These are phyloP conservation scores for Aspergillus indologenus DNA, from an alignment of 495 filamentous ascomycete species.

Conservation along the genomic window DNA sequence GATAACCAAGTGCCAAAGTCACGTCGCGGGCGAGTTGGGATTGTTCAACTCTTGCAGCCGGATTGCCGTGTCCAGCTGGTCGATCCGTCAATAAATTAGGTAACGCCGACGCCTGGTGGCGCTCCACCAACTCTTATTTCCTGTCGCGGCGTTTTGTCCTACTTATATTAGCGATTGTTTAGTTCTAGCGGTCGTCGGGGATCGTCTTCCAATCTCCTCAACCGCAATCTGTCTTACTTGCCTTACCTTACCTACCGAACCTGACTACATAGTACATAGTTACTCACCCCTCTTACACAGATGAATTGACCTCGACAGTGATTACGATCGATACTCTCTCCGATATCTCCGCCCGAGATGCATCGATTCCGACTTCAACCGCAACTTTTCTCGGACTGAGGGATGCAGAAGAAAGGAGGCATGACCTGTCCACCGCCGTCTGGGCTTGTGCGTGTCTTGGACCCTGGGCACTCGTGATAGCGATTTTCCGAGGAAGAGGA, in stretches of 20 bases:
- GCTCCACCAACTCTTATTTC: slow-evolving; percentile 3
- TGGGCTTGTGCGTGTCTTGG: neutral
- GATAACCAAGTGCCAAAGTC: no score
- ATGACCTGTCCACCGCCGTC: neutral
- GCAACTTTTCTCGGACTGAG: no score
- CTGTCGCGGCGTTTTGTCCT: neutral
- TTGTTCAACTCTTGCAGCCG: neutral
- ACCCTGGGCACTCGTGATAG: neutral
- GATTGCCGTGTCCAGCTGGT: slow-evolving; percentile 7
- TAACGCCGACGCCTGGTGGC: slow-evolving; percentile 4
- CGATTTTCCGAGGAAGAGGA: neutral
- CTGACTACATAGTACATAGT: no score
- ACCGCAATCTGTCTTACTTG: neutral
- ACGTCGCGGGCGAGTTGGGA: no score
- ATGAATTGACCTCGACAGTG: no score
- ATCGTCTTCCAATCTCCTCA: neutral
- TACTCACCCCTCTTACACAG: no score
- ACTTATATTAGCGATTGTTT: neutral
- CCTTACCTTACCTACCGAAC: no score
- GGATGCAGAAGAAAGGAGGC: neutral
- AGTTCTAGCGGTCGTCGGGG: neutral
- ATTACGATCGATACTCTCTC: no score
- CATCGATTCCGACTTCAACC: no score
- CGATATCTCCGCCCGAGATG: no score
- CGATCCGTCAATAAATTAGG: slow-evolving; percentile 13